Percentiles rank a stretch among this genome's conserved stretches.
phyloP scores from a whole-genome alignment of 352 stramenopile species.

The Phytopythium mirpurense region DNA sequence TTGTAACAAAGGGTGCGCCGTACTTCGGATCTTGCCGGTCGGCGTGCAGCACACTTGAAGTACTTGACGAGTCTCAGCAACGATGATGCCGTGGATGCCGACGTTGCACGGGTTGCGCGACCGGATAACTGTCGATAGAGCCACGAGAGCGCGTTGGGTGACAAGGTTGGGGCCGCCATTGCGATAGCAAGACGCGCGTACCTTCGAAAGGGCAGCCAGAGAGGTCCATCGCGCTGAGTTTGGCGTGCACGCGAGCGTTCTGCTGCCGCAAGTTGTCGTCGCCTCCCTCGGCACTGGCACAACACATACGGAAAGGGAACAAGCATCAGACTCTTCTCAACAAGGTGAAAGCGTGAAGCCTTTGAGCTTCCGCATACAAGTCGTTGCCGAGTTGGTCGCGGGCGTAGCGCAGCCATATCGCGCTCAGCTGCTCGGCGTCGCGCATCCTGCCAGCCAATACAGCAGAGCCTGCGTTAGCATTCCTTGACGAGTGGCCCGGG shows the following conservation, averaged over 20 bases:
- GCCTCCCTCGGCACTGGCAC: constrained; percentile 6
- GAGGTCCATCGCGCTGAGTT: constrained; percentile 58
- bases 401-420: constrained; percentile 63
- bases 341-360: no score
- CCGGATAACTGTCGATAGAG: constrained; percentile 30
- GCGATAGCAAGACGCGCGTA: constrained; percentile 12
- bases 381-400: constrained; percentile 45
- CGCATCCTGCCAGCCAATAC: constrained; percentile 14
- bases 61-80: constrained; percentile 57
- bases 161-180: background rate
- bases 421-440: constrained; percentile 53
- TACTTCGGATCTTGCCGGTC: constrained; percentile 46
- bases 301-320: background rate
- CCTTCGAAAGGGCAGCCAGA: constrained; percentile 67
- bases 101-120: constrained; percentile 56
- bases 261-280: constrained; percentile 10
- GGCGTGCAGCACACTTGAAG: constrained; percentile 50
- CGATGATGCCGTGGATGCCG: constrained; percentile 42
- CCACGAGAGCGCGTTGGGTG: background rate
- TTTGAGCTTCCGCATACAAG: background rate
- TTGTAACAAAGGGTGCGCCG: constrained; percentile 9
- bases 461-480: background rate
- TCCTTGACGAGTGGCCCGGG: no score
- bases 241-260: constrained; percentile 31
- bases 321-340: no score